Evolutionary conservation across 2,329 filamentous ascomycete species (phyloP), one percentile per base, ranked within the genome.

Genomic region (Fusarium sp.): DNA sequence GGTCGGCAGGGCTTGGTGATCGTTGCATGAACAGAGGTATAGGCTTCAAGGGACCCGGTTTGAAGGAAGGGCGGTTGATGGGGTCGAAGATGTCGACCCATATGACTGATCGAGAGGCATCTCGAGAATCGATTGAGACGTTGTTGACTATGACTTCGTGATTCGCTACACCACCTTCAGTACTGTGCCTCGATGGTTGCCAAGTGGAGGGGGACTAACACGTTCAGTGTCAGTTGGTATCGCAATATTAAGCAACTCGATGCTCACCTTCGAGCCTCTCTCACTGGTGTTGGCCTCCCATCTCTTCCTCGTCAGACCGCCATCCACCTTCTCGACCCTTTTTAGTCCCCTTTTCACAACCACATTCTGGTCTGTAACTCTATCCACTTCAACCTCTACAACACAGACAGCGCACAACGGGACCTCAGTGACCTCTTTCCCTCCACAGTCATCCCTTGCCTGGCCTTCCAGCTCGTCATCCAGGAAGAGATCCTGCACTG

Each of bases 11-110:
- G 17, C 51, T 71, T 15, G 72, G 69, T 3, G 61, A 30, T 73
- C 70, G 61, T 45, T 78, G 79, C 81, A 85, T 85, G 74, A 81
- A 83, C 15, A 68, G 60, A 0, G 86, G 86, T 13, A 87, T 80
- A 2, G 85, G 83, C 62, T 87, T 88, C 13, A 83, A 79, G 6
- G 78, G 80, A 52, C 79, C 81, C 3, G 84, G 83, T 62, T 77
- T 79, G 70, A 87, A 87, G 3, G 82, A 77, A 6, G 78, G 76
- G 11, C 79, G 75, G 15, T 82, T 79, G 13, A 87, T 62, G 0
- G 86, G 85, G 62, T 88, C 81, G 28, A 76, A 75, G 6, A 85
- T 80, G 33, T 83, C 82, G 8, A 87, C 80, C 73, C 86, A 87
- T 7, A 87, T 81, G 2, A 78, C 75, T 5, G 78, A 77, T 43